These are phyloP conservation scores for Coemansia sp. DNA, from an alignment of 192 early-diverging fungal species.

Conservation along the genomic window DNA sequence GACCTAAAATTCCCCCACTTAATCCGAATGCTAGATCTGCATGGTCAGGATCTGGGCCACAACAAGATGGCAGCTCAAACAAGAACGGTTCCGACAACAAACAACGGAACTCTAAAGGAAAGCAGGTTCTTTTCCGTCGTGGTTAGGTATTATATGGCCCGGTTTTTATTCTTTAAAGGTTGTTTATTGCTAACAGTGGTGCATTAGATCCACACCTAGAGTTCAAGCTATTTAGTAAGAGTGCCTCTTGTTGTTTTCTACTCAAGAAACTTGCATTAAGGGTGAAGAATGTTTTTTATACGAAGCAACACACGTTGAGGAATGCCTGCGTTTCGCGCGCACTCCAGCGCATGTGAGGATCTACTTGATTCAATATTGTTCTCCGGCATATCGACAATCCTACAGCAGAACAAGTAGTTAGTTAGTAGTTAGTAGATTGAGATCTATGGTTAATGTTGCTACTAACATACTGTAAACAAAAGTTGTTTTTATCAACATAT, in stretches of 20 bases:
- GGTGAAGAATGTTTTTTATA: conserved; percentile 13
- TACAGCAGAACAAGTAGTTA: background rate
- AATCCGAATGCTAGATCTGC: conserved; percentile 35
- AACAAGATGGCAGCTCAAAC: conserved; percentile 4
- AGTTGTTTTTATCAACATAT: too few species aligned
- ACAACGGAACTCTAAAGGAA: conserved; percentile 31
- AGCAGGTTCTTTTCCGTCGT: conserved; percentile 23
- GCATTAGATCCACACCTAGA: background rate
- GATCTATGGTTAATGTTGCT: too few species aligned
- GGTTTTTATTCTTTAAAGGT: background rate
- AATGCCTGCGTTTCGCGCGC: conserved; percentile 32
- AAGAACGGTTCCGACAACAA: background rate
- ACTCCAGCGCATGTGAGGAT: conserved; percentile 19
- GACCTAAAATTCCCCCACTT: conserved; percentile 24
- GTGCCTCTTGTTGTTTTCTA: background rate
- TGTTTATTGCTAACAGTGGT: background rate
- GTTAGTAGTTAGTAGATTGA: too few species aligned
- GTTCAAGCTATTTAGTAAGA: background rate
- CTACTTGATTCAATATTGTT: background rate
- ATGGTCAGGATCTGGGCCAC: conserved; percentile 19
- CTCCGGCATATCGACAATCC: background rate
- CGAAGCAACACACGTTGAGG: conserved; percentile 16
- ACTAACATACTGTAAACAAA: too few species aligned
- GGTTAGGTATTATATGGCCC: conserved; percentile 1
- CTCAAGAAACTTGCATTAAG: background rate